Percentiles rank a stretch among this genome's conserved stretches.
phyloP scores from a whole-genome alignment of 2,329 filamentous ascomycete genomes.

The Fusarium pseudonygamai region DNA sequence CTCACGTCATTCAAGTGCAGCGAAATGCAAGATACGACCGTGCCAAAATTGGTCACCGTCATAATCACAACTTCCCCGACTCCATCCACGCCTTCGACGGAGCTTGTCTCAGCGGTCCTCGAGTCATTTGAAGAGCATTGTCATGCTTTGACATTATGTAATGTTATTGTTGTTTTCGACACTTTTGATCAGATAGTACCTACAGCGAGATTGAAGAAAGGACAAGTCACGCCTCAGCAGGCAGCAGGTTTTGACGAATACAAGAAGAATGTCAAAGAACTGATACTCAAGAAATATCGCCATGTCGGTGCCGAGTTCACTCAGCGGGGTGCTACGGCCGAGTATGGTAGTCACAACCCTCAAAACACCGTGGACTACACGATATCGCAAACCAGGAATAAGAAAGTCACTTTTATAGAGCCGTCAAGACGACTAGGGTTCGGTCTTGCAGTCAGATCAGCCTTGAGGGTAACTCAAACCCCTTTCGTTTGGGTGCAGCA shows the following conservation, averaged over 20 bases:
- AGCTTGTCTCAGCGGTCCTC: slow-evolving; percentile 59
- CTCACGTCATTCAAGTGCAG: neutral
- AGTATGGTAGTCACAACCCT: slow-evolving; percentile 54
- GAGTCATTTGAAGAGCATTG: slow-evolving; percentile 57
- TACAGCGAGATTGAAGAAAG: slow-evolving; percentile 61
- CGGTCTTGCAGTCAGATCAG: slow-evolving; percentile 62
- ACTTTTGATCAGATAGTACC: slow-evolving; percentile 58
- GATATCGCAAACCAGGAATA: slow-evolving; percentile 48
- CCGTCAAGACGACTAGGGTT: slow-evolving; percentile 60
- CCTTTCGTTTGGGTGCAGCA: slow-evolving; percentile 67
- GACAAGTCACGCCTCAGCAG: slow-evolving; percentile 58
- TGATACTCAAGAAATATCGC: slow-evolving; percentile 44
- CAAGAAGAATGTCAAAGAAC: slow-evolving; percentile 57
- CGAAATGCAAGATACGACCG: slow-evolving; percentile 13
- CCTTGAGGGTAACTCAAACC: slow-evolving; percentile 56
- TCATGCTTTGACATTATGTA: slow-evolving; percentile 51
- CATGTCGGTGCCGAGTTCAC: neutral
- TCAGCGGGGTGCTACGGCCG: slow-evolving; percentile 48
- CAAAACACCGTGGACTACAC: slow-evolving; percentile 51
- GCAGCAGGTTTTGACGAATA: slow-evolving; percentile 56
- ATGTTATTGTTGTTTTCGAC: slow-evolving; percentile 62
- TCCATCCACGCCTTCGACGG: slow-evolving; percentile 62
- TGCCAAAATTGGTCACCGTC: slow-evolving; percentile 39
- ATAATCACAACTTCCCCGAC: slow-evolving; percentile 66
- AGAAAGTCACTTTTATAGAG: slow-evolving; percentile 60